Evolutionary conservation across 2,329 filamentous ascomycete genomes (phyloP), one percentile per base, ranked within the genome.

Genomic region (Zymoseptoria ardabiliae): DNA sequence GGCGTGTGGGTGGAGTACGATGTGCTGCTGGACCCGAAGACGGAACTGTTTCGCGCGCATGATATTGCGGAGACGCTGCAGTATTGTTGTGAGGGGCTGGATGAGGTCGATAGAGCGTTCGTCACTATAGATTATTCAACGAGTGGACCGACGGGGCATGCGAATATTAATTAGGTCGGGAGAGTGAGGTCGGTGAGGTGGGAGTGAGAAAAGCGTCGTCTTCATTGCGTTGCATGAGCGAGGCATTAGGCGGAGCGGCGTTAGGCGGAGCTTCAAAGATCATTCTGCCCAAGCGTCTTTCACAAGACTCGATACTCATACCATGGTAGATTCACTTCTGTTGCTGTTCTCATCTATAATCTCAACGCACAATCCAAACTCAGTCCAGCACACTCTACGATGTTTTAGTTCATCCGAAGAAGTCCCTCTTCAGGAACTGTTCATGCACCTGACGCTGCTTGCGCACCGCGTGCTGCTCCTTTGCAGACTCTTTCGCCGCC

Each of bases 1-100:
- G 83, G 83, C 6, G 76, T 86, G 1, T 86, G 84, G 77, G 83
- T 83, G 0, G 84, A 87, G 68, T 79, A 84, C 21, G 84, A 86
- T 63, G 77, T 86, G 20, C 71, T 87, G 41, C 73, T 86, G 64
- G 78, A 81, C 51, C 78, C 81, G 64, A 75, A 80, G 53, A 80
- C 79, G 48, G 79, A 75, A 54, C 65, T 86, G 55, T 77, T 77
- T 51, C 76, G 74, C 55, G 78, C 77, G 13, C 84, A 87, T 63
- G 84, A 87, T 69, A 74, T 86, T 49, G 81, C 82, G 0, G 84
- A 87, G 74, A 85, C 82, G 2, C 67, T 87, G 64, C 54, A 86
- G 71, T 86, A 86, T 69, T 85, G 84, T 63, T 70, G 77, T 22
- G 83, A 85, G 64, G 81, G 80, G 0, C 56, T 82, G 55, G 74